These are phyloP conservation scores for Neonectria ditissima DNA, from an alignment of 2,329 filamentous ascomycete genomes.

Conservation along the genomic window DNA sequence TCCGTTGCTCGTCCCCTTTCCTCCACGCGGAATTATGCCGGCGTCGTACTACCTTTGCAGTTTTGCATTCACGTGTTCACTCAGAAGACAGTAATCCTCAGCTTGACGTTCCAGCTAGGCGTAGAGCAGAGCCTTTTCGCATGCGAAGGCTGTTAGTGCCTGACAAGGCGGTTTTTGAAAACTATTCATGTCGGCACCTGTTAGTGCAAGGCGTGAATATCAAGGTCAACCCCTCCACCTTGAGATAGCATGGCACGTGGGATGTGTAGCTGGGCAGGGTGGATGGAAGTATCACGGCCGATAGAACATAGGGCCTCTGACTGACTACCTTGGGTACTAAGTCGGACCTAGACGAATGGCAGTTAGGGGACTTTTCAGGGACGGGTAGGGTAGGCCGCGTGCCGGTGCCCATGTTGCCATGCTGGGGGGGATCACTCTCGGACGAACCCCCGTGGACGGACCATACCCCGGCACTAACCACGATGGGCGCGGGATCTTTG, in stretches of 20 bases:
- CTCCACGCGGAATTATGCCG: not conserved
- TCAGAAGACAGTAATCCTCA: not conserved
- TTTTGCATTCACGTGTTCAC: not conserved
- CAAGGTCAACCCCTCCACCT: not conserved
- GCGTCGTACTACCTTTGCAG: slow-evolving; percentile 1
- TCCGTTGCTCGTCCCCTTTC: slow-evolving; percentile 1
- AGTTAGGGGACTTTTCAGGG: not conserved
- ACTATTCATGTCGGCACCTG: not conserved
- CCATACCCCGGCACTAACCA: slow-evolving; percentile 15
- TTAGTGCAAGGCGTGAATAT: not conserved
- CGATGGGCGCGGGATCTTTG: slow-evolving; percentile 16
- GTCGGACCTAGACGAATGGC: no score
- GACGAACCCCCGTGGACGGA: slow-evolving; percentile 11
- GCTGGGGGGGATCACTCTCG: not conserved
- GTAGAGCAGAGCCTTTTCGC: not conserved
- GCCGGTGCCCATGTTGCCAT: not conserved
- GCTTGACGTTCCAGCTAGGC: not conserved
- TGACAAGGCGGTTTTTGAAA: no score
- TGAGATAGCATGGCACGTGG: not conserved
- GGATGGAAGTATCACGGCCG: not conserved
- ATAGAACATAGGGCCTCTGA: not conserved
- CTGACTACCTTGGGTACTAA: no score
- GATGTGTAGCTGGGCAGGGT: not conserved
- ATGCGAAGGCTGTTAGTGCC: not conserved
- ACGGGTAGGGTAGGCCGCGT: not conserved